phyloP scores from a whole-genome alignment of 768 basidiomycete species.

The Lactifluus pinguis region DNA sequence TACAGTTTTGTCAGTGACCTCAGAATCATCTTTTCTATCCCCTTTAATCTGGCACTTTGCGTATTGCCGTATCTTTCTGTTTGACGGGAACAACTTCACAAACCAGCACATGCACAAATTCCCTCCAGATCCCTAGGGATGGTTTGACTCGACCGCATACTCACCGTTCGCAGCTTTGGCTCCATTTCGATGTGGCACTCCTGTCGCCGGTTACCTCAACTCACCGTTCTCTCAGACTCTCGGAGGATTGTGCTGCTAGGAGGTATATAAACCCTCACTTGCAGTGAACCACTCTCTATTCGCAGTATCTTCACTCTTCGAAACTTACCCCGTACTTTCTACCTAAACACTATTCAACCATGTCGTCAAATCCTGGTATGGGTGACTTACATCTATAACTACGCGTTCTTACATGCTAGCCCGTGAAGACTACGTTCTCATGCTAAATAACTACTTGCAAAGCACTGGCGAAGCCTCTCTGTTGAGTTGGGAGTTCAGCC shows the following conservation, averaged over 20 bases:
- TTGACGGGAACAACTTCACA: background rate
- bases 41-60: slow-evolving; percentile 15
- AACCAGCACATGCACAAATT: background rate
- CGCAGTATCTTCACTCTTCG: background rate
- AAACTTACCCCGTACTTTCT: background rate
- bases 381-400: background rate
- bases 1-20: background rate
- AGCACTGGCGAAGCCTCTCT: slow-evolving; percentile 12
- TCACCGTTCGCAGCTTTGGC: slow-evolving; percentile 3
- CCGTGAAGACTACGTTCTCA: slow-evolving; percentile 14
- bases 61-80: slow-evolving; percentile 5
- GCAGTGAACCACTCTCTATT: background rate
- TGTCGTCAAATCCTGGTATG: slow-evolving; percentile 13
- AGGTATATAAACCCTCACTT: slow-evolving; percentile 11
- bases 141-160: slow-evolving; percentile 17
- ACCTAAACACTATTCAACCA: background rate
- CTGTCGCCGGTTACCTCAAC: background rate
- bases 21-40: background rate
- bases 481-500: slow-evolving; percentile 16
- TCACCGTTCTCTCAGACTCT: background rate
- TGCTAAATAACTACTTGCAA: slow-evolving; percentile 19
- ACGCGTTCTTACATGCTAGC: background rate
- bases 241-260: background rate
- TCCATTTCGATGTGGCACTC: background rate
- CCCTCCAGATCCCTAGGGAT: slow-evolving; percentile 6